These are phyloP conservation scores for Alternaria metachromatica DNA, from an alignment of 2,329 filamentous ascomycete species.

Conservation along the genomic window DNA sequence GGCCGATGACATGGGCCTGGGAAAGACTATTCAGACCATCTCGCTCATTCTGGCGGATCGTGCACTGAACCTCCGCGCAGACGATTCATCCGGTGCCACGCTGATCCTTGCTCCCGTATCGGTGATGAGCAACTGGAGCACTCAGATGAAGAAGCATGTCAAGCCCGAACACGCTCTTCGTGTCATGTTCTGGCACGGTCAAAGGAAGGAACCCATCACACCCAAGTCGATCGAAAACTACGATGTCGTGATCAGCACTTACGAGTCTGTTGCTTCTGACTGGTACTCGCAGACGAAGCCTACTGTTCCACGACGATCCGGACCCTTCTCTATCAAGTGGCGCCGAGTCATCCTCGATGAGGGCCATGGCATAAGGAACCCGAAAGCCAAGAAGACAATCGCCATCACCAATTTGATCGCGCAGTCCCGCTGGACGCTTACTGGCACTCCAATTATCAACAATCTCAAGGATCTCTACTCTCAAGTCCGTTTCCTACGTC, in stretches of 20 bases:
- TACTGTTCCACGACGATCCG: conserved; percentile 33
- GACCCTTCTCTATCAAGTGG: conserved; percentile 72
- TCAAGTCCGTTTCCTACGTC: conserved; percentile 75
- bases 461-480: conserved; percentile 82
- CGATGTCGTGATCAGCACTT: conserved; percentile 84
- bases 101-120: conserved; percentile 82
- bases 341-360: conserved; percentile 63
- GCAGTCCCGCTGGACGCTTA: conserved; percentile 73
- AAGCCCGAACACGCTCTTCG: conserved; percentile 66
- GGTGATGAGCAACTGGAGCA: conserved; percentile 90
- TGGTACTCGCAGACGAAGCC: conserved; percentile 58
- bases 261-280: conserved; percentile 76
- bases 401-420: conserved; percentile 73
- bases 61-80: conserved; percentile 28
- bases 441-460: conserved; percentile 76
- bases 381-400: conserved; percentile 72
- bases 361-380: conserved; percentile 77
- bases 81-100: conserved; percentile 60
- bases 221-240: conserved; percentile 66
- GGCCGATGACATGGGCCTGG: conserved; percentile 91
- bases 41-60: conserved; percentile 72
- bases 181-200: conserved; percentile 77
- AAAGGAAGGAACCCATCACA: conserved; percentile 58
- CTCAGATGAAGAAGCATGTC: conserved; percentile 78
- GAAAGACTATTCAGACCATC: conserved; percentile 87